These are phyloP conservation scores for Eucalyptus decipiens DNA, from an alignment of 345 rosid genomes.

Conservation along the genomic window DNA sequence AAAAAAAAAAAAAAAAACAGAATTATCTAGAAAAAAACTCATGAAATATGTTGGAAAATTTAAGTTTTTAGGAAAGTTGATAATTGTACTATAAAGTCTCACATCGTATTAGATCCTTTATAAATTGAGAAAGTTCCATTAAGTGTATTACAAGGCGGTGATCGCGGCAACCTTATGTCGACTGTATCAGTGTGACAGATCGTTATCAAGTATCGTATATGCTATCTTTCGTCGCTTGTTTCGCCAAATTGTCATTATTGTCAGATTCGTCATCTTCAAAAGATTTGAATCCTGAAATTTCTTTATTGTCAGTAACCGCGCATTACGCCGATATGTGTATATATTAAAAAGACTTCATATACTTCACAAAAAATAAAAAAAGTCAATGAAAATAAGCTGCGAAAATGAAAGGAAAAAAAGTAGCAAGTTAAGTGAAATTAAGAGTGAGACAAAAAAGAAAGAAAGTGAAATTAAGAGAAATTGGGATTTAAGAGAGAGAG, in stretches of 20 bases:
- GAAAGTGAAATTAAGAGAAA: background rate
- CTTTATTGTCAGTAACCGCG: rapidly evolving
- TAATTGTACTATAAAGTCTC: background rate
- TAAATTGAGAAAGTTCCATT: background rate
- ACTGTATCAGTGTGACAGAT: too few relatives aligned
- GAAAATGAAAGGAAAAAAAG: background rate
- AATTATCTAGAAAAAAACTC: background rate
- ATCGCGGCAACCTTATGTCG: rapidly evolving
- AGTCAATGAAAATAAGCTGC: background rate
- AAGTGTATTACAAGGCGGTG: too few relatives aligned
- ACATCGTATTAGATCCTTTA: too few relatives aligned
- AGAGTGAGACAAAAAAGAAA: too few relatives aligned
- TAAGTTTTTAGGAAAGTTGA: too few relatives aligned
- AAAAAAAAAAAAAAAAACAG: background rate
- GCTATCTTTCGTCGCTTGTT: rapidly evolving
- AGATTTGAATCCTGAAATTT: too few relatives aligned
- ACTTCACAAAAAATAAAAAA: background rate
- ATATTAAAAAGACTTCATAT: background rate
- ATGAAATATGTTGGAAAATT: background rate
- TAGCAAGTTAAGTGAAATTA: background rate
- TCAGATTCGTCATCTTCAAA: rapidly evolving
- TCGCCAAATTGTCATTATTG: too few relatives aligned
- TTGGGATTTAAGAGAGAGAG: background rate
- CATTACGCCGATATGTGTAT: background rate
- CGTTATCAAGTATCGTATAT: rapidly evolving